phyloP scores from a whole-genome alignment of 2,329 filamentous ascomycete genomes.

The Fusarium oxysporum region DNA sequence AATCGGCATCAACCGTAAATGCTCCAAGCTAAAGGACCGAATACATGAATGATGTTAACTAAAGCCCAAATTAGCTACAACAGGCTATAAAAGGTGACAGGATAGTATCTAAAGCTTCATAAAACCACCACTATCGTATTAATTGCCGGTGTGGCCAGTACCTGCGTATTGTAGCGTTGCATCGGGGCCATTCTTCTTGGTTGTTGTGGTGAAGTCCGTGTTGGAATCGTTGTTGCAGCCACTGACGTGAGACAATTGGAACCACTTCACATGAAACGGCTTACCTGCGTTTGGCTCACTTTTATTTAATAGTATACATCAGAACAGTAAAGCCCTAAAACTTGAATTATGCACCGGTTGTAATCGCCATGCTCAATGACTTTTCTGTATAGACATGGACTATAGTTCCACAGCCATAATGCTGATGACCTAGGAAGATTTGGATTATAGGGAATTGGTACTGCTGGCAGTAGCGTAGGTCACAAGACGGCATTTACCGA shows the following conservation, averaged over 20 bases:
- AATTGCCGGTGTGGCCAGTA: not conserved
- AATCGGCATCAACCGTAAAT: not conserved
- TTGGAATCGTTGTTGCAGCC: not conserved
- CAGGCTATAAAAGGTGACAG: not conserved
- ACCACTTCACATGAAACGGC: not conserved
- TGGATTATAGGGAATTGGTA: not conserved
- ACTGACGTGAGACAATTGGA: not conserved
- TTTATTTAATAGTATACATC: not conserved
- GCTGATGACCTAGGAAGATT: not conserved
- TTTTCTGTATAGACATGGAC: not conserved
- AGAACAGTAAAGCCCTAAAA: not conserved
- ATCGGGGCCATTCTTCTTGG: not conserved
- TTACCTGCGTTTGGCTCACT: not conserved
- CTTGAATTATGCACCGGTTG: not conserved
- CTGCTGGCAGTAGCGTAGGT: not conserved
- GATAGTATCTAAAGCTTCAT: not conserved
- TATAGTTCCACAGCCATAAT: not conserved
- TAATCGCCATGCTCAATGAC: not conserved
- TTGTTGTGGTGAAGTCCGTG: not conserved
- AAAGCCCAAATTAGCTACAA: not conserved
- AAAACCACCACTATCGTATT: too few species aligned
- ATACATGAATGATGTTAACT: not conserved
- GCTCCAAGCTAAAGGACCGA: not conserved
- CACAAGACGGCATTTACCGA: not conserved
- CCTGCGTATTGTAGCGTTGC: not conserved